Evolutionary conservation across 148 eudicot genomes (phyloP).

Genomic region (Persicaria maculosa): DNA sequence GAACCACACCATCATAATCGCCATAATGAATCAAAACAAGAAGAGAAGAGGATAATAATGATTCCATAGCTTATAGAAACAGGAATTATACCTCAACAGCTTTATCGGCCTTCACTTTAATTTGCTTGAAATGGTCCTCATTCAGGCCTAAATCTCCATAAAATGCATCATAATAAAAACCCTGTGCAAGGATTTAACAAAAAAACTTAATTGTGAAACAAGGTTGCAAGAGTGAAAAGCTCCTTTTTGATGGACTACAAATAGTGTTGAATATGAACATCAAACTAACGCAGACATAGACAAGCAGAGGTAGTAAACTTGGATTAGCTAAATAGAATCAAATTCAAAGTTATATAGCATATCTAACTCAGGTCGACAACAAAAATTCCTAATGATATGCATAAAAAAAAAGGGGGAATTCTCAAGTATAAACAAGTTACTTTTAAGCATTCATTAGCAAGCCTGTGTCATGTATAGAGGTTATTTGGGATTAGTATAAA

Average conservation of each 20-base stretch:
- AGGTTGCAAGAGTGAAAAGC: not conserved
- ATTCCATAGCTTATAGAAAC: not conserved
- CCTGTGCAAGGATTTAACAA: conserved; percentile 34
- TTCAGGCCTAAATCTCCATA: conserved; percentile 89
- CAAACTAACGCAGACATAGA: not conserved
- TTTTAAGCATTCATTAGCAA: not conserved
- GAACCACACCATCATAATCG: not conserved
- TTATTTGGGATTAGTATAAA: no score
- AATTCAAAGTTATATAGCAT: not conserved
- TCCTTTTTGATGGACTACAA: not conserved
- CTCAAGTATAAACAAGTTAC: not conserved
- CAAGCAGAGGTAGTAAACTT: not conserved
- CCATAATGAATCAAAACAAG: conserved; percentile 8
- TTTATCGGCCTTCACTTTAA: conserved; percentile 59
- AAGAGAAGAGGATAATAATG: not conserved
- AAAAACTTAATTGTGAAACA: not conserved
- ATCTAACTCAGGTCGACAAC: not conserved
- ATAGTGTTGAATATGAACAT: not conserved
- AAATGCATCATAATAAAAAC: conserved; percentile 92
- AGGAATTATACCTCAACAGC: conserved; percentile 60
- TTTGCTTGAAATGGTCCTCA: conserved; percentile 80
- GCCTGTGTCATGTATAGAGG: no score
- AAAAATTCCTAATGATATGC: not conserved
- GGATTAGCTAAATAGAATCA: not conserved
- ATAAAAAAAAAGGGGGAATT: not conserved